Conservation (phyloP, 2,329 filamentous ascomycete genomes). For the Ascochyta rabiei region DNA sequence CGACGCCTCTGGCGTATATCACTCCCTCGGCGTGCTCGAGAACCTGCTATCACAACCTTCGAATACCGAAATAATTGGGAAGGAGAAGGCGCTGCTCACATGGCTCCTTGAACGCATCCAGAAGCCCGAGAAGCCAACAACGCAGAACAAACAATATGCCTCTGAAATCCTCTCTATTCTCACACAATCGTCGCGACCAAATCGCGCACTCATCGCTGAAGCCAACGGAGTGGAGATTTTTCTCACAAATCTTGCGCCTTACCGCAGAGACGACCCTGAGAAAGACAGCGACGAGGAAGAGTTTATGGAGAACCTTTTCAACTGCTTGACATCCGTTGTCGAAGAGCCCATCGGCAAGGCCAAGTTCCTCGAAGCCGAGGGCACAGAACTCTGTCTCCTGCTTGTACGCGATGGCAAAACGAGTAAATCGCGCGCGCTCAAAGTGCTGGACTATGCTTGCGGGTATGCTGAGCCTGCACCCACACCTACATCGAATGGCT, state of each 20-base stretch:
- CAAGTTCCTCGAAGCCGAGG: constrained; percentile 87
- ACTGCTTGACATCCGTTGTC: constrained; percentile 78
- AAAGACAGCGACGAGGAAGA: constrained; percentile 91
- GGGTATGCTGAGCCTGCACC: constrained; percentile 55
- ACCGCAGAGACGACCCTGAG: constrained; percentile 83
- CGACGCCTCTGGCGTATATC: constrained; percentile 85
- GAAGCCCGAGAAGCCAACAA: constrained; percentile 68
- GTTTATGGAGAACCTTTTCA: constrained; percentile 93
- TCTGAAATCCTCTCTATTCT: constrained; percentile 91
- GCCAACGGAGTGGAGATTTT: constrained; percentile 78
- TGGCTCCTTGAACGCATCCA: constrained; percentile 82
- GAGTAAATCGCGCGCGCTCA: constrained; percentile 76
- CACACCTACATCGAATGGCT: not conserved
- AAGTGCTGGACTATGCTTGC: constrained; percentile 82
- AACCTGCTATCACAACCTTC: constrained; percentile 76
- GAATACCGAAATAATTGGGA: constrained; percentile 73
- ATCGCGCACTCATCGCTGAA: constrained; percentile 66
- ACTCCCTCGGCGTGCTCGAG: constrained; percentile 80
- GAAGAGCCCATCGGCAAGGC: constrained; percentile 76
- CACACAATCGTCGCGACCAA: constrained; percentile 73
- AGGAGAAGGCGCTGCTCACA: constrained; percentile 69
- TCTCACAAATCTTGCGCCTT: constrained; percentile 82
- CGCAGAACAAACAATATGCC: constrained; percentile 94
- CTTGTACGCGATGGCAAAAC: constrained; percentile 82
- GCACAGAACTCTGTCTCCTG: constrained; percentile 86